Conservation (phyloP, 1,139 yeast species). For the Barnettozyma hawaiiensis region DNA sequence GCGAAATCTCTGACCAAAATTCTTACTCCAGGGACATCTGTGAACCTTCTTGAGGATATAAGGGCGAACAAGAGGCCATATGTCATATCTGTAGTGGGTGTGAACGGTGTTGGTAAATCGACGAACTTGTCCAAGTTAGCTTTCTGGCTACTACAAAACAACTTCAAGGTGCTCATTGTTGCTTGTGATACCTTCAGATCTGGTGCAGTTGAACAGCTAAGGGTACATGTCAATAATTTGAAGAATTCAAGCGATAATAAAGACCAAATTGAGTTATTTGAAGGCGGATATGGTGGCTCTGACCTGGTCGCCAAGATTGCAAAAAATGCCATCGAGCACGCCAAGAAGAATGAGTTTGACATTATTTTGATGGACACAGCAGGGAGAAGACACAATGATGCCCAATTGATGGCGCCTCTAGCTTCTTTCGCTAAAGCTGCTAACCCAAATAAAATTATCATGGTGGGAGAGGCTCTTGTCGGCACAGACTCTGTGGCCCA, state of each 20-base stretch:
- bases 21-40: constrained; percentile 87
- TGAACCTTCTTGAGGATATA: constrained; percentile 81
- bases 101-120: constrained; percentile 96
- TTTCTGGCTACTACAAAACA: constrained; percentile 90
- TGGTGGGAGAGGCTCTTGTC: constrained; percentile 98
- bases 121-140: constrained; percentile 93
- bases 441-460: constrained; percentile 89
- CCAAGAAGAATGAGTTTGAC: constrained; percentile 62
- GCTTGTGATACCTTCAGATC: constrained; percentile 98
- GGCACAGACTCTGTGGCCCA: constrained; percentile 97
- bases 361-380: constrained; percentile 95
- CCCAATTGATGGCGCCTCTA: constrained; percentile 90
- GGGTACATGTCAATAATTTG: constrained; percentile 86
- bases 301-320: constrained; percentile 91
- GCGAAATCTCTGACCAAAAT: constrained; percentile 74
- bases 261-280: constrained; percentile 74
- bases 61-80: constrained; percentile 62
- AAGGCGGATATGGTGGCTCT: constrained; percentile 96
- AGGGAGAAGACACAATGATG: constrained; percentile 94
- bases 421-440: constrained; percentile 96
- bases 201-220: constrained; percentile 95
- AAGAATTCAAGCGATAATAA: constrained; percentile 52
- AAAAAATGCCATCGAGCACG: constrained; percentile 83
- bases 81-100: constrained; percentile 95
- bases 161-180: constrained; percentile 80